Conservation (phyloP, 1,284 basidiomycete genomes). For the Fomitopsis pinicola region DNA sequence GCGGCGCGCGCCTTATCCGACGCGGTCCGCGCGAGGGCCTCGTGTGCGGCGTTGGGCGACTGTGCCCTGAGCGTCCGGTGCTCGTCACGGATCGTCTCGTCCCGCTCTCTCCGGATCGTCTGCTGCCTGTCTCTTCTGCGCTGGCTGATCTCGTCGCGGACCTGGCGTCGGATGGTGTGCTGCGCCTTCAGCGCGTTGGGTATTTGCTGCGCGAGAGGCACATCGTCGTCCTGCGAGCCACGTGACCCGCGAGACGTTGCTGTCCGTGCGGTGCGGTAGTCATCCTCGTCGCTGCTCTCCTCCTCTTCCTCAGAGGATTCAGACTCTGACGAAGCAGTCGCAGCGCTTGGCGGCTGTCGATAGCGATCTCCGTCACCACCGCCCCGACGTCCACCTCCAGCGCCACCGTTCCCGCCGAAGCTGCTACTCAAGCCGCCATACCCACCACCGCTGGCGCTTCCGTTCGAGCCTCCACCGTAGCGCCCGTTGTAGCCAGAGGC, state of each 20-base stretch:
- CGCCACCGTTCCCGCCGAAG: slow-evolving; percentile 17
- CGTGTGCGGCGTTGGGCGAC: slow-evolving; percentile 6
- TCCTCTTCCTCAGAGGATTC: slow-evolving; percentile 37
- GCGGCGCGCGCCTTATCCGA: slow-evolving; percentile 6
- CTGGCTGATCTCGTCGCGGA: slow-evolving; percentile 62
- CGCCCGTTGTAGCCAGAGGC: slow-evolving; percentile 6
- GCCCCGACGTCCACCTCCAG: slow-evolving; percentile 25
- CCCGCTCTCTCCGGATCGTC: slow-evolving; percentile 50
- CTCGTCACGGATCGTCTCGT: slow-evolving; percentile 19
- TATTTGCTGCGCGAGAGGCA: slow-evolving; percentile 74
- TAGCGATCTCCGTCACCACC: slow-evolving; percentile 30
- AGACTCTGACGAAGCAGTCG: slow-evolving; percentile 26
- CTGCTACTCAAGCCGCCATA: slow-evolving; percentile 12
- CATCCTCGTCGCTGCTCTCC: slow-evolving; percentile 36
- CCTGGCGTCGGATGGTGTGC: slow-evolving; percentile 66
- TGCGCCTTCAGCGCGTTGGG: slow-evolving; percentile 76
- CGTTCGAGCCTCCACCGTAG: slow-evolving; percentile 11
- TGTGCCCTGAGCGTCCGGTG: slow-evolving; percentile 29
- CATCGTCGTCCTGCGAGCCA: slow-evolving; percentile 49
- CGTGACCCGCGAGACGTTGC: background rate
- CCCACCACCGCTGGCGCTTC: slow-evolving; percentile 28
- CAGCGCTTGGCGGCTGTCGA: slow-evolving; percentile 20
- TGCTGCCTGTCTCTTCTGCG: slow-evolving; percentile 43
- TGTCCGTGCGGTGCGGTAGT: slow-evolving; percentile 6
- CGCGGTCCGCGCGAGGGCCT: slow-evolving; percentile 6